These are phyloP conservation scores for Aspergillus biplanus DNA, from an alignment of 495 filamentous ascomycete species.

Conservation along the genomic window DNA sequence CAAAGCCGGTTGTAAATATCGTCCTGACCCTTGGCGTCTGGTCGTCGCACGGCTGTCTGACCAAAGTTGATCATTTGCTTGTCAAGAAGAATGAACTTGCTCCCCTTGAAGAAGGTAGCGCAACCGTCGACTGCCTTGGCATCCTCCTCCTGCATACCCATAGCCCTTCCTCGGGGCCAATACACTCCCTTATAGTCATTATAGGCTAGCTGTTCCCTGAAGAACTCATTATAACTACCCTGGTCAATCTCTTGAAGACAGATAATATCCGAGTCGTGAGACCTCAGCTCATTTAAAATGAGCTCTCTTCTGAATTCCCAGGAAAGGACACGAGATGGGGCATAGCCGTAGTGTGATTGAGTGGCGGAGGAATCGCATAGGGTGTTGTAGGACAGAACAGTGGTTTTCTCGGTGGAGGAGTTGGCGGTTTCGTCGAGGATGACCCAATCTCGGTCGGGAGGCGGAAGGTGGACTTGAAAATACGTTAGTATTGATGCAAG, in stretches of 20 bases:
- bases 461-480: slow-evolving; percentile 59
- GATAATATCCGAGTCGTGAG: slow-evolving; percentile 83
- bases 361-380: slow-evolving; percentile 93
- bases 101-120: slow-evolving; percentile 92
- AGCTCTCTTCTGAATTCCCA: slow-evolving; percentile 86
- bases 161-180: slow-evolving; percentile 81
- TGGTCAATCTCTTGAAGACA: slow-evolving; percentile 92
- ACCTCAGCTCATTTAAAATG: slow-evolving; percentile 78
- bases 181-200: slow-evolving; percentile 91
- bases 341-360: slow-evolving; percentile 81
- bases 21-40: slow-evolving; percentile 92
- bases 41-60: slow-evolving; percentile 86
- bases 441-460: slow-evolving; percentile 72
- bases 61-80: slow-evolving; percentile 92
- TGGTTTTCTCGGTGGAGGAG: slow-evolving; percentile 62
- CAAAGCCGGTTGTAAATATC: slow-evolving; percentile 98
- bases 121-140: slow-evolving; percentile 89
- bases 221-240: slow-evolving; percentile 87
- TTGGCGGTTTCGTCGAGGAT: slow-evolving; percentile 62
- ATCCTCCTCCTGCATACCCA: slow-evolving; percentile 89
- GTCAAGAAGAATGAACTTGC: slow-evolving; percentile 89
- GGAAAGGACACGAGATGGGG: slow-evolving; percentile 71
- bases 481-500: slow-evolving; percentile 22
- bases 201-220: slow-evolving; percentile 78
- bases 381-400: slow-evolving; percentile 89